Evolutionary conservation across 805 yeast genomes (phyloP), one percentile per base, ranked within the genome.

Genomic region (Pichia eremophila): DNA sequence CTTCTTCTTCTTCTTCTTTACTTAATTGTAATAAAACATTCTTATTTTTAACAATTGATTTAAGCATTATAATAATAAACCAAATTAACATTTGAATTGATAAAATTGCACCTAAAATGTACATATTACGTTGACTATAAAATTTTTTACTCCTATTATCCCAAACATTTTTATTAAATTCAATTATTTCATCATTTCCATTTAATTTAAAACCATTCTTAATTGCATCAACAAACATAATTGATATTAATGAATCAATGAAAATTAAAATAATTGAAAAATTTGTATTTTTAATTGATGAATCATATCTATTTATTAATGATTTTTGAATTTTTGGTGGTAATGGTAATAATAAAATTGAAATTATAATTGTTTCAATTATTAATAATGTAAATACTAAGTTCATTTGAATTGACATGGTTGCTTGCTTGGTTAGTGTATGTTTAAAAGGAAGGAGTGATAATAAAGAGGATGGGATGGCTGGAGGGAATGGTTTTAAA

Each of bases 71-170:
- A 22, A 67, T 61, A 43, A 73, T 72, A 18, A 77, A 75, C 47
- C 59, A 62, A 41, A 76, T 68, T 0, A 78, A 73, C 39, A 72
- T 44, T 43, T 64, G 70, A 49, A 74, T 65, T 54, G 74, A 75
- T 48, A 75, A 60, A 8, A 76, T 75, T 4, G 79, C 79, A 7
- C 81, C 81, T 14, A 74, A 71, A 47, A 77, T 65, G 58, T 77
- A 77, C 62, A 77, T 61, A 57, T 77, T 77, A 48, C 83, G 66
- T 55, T 77, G 81, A n/a, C 79, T 69, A 52, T 75, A 74, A 56
- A 76, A 77, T 57, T 72, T 73, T 54, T 73, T 69, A 6, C 78
- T 77, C 57, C 59, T 55, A 9, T 46, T 25, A n/a, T 62, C 67
- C 59, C 66, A 60, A 31, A 51, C 39, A 66, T 64, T 59, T 14